Percentiles rank a stretch among this genome's conserved stretches.
Evolutionary conservation across 148 eudicot genomes (phyloP).

Genomic region (Rhododendron henanense): DNA sequence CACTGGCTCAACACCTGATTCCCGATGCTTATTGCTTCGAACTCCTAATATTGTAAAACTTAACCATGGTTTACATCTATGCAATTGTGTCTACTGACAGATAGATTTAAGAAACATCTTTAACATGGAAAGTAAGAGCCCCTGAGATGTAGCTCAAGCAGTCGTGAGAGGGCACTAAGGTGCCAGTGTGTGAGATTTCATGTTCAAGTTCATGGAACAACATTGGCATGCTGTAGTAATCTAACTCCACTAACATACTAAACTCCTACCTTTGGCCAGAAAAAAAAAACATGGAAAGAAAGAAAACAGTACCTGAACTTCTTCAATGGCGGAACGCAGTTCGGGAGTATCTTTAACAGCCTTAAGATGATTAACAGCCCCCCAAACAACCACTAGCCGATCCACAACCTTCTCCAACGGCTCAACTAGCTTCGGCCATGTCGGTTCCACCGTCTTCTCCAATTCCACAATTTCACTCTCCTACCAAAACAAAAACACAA

Average conservation of each 20-base stretch:
- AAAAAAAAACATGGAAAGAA: neutral
- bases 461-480: slow-evolving; percentile 69
- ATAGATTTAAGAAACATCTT: neutral
- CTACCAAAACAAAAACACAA: slow-evolving; percentile 26
- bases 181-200: neutral
- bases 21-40: neutral
- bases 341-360: slow-evolving; percentile 74
- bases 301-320: slow-evolving; percentile 70
- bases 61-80: neutral
- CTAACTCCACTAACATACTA: neutral
- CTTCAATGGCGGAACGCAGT: slow-evolving; percentile 96
- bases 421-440: slow-evolving; percentile 90
- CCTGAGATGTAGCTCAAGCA: neutral
- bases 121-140: neutral
- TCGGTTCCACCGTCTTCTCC: slow-evolving; percentile 82
- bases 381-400: slow-evolving; percentile 74
- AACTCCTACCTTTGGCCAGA: neutral
- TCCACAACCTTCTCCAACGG: slow-evolving; percentile 84
- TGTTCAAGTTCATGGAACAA: neutral
- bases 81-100: neutral
- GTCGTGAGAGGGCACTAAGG: neutral
- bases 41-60: neutral
- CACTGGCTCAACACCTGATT: neutral
- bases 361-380: slow-evolving; percentile 89
- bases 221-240: neutral